These are phyloP conservation scores for Erythrophleum ivorense DNA, from an alignment of 331 rosid genomes.

Conservation along the genomic window DNA sequence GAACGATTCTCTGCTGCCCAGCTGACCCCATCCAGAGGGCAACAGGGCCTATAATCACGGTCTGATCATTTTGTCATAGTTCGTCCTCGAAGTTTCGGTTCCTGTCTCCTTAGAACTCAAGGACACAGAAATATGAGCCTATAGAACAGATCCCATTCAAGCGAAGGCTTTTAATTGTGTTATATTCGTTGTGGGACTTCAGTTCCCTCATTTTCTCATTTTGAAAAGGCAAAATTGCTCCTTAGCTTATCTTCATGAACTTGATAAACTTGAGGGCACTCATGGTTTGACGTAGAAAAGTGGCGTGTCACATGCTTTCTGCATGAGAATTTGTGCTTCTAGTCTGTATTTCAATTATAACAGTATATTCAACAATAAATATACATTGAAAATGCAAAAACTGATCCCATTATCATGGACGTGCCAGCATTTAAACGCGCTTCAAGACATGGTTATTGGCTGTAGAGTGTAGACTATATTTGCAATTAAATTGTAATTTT, in stretches of 20 bases:
- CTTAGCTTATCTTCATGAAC: background rate
- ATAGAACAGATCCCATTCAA: constrained; percentile 14
- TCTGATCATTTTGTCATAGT: background rate
- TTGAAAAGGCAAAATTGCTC: background rate
- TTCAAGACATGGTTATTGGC: no score
- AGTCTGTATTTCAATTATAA: no score
- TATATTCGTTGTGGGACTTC: background rate
- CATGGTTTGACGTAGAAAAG: background rate
- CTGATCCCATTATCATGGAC: no score
- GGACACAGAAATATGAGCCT: background rate
- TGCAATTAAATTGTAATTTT: no score
- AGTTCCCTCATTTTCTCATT: background rate
- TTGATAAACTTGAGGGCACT: background rate
- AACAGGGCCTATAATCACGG: background rate
- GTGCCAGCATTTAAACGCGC: no score
- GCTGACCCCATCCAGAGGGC: background rate
- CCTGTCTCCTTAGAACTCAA: background rate
- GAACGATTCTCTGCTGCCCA: background rate
- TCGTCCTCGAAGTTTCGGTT: background rate
- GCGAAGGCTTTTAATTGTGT: background rate
- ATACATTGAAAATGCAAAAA: no score
- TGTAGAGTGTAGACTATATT: no score
- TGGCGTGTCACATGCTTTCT: no score
- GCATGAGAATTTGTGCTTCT: background rate
- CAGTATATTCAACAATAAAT: no score